Evolutionary conservation across 331 rosid genomes (phyloP).

Genomic region (Cydonia oblonga): DNA sequence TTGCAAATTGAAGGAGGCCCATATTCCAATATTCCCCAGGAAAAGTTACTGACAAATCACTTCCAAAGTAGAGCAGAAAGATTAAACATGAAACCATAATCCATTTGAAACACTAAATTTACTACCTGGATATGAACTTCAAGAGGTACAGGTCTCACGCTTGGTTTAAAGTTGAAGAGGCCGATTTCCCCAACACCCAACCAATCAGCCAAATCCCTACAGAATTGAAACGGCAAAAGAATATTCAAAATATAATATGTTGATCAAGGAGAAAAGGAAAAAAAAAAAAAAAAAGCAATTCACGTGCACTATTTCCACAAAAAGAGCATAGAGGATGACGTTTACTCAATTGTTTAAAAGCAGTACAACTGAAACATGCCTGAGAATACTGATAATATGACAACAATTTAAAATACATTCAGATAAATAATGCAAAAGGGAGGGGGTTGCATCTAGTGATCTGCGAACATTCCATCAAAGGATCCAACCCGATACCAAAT

Average conservation of each 20-base stretch:
- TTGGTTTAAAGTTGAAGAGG: constrained; percentile 95
- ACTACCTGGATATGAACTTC: constrained; percentile 98
- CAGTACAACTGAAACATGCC: background rate
- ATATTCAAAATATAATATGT: background rate
- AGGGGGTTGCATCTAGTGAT: background rate
- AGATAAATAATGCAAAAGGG: background rate
- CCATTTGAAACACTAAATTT: constrained; percentile 17
- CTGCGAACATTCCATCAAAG: background rate
- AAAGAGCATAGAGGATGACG: background rate
- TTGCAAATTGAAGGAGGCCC: background rate
- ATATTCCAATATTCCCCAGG: background rate
- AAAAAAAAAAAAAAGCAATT: background rate
- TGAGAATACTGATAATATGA: background rate
- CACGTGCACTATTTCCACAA: background rate
- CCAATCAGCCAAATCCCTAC: constrained; percentile 93
- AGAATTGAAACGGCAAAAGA: background rate
- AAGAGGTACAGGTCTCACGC: constrained; percentile 95
- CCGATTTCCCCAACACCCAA: constrained; percentile 89
- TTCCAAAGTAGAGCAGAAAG: background rate
- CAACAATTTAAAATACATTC: background rate
- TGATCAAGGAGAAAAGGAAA: background rate
- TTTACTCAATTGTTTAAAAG: background rate
- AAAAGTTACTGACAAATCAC: background rate
- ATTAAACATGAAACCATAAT: background rate
- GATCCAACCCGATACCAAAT: background rate